phyloP scores from a whole-genome alignment of 1,284 basidiomycete genomes.

The Ustilago cynodontis region DNA sequence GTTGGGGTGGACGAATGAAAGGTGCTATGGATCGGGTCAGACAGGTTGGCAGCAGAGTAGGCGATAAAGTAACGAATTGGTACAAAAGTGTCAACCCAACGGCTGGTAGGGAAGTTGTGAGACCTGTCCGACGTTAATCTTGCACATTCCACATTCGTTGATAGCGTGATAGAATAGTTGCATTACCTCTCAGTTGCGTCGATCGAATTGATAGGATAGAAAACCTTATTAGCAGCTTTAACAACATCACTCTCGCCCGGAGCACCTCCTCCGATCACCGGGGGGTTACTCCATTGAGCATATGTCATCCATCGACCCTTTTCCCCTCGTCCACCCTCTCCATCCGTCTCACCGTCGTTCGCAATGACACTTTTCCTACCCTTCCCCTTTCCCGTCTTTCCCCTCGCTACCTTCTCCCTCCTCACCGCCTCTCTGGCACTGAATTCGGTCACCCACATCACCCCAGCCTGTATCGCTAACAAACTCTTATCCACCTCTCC shows the following conservation, averaged over 20 bases:
- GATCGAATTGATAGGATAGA: slow-evolving; percentile 12
- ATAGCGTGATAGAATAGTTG: not conserved
- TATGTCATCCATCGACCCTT: slow-evolving; percentile 34
- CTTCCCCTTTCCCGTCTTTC: slow-evolving; percentile 3
- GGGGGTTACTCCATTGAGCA: slow-evolving; percentile 25
- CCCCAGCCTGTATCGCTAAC: slow-evolving; percentile 10
- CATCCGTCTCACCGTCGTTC: not conserved
- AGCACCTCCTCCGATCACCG: not conserved
- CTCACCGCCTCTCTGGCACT: slow-evolving; percentile 4
- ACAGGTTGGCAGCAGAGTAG: not conserved
- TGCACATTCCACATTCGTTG: not conserved
- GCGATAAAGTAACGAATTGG: not conserved
- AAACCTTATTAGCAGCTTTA: slow-evolving; percentile 19
- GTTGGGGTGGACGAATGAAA: no score
- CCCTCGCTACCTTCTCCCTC: slow-evolving; percentile 1
- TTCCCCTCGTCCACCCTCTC: not conserved
- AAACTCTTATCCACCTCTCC: slow-evolving; percentile 9
- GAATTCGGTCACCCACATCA: slow-evolving; percentile 20
- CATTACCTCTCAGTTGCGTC: not conserved
- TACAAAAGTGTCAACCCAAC: not conserved
- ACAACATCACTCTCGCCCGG: slow-evolving; percentile 11
- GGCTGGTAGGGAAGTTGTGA: not conserved
- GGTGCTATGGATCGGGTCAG: no score
- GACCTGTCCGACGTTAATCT: not conserved
- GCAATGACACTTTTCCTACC: not conserved